Conservation (phyloP, 2,329 filamentous ascomycete genomes). For the Aspergillus viridinutans region DNA sequence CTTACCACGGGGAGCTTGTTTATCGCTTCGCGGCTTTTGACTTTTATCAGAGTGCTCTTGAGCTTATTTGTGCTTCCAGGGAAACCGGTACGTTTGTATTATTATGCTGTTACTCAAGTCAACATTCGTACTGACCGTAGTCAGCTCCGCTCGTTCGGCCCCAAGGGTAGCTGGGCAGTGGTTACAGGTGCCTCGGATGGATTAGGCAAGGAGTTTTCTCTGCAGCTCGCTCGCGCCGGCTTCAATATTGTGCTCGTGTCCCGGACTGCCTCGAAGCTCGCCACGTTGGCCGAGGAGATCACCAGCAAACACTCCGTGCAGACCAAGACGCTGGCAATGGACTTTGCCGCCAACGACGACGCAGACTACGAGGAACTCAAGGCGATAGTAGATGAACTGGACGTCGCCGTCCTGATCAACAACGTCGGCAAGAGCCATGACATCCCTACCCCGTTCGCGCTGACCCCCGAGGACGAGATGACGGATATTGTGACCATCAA, state of each 20-base stretch:
- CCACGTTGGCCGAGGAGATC: conserved; percentile 71
- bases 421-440: conserved; percentile 93
- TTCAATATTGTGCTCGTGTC: conserved; percentile 96
- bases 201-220: conserved; percentile 91
- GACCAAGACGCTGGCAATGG: conserved; percentile 81
- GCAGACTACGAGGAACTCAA: conserved; percentile 73
- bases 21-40: conserved; percentile 54
- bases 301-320: conserved; percentile 63
- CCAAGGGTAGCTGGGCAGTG: conserved; percentile 88
- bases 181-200: conserved; percentile 95
- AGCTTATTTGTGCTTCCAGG: conserved; percentile 64
- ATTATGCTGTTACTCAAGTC: neutral
- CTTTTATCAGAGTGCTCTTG: conserved; percentile 58
- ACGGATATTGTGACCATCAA: conserved; percentile 92
- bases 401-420: conserved; percentile 87
- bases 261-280: conserved; percentile 88
- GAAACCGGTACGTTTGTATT: conserved; percentile 39
- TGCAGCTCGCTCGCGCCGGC: conserved; percentile 82
- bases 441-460: conserved; percentile 83
- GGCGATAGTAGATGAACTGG: conserved; percentile 65
- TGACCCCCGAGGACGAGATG: conserved; percentile 75
- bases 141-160: conserved; percentile 87
- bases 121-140: conserved; percentile 10
- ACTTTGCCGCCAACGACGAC: conserved; percentile 77
- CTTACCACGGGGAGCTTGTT: conserved; percentile 55